phyloP scores from a whole-genome alignment of 495 filamentous ascomycete genomes.

The Niebla homalea region DNA sequence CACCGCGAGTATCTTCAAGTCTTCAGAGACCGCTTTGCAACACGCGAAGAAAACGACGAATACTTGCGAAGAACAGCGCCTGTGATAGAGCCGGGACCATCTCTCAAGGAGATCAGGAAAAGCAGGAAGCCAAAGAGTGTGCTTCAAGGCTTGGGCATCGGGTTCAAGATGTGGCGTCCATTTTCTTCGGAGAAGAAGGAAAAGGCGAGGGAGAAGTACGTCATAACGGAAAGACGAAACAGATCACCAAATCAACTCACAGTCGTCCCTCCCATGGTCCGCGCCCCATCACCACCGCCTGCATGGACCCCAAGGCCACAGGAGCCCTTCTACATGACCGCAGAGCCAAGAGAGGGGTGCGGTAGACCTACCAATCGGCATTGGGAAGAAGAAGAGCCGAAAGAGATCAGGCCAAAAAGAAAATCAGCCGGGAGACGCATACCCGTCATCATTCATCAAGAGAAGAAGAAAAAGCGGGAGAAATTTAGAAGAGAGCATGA shows the following conservation, averaged over 20 bases:
- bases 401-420: neutral
- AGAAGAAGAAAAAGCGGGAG: neutral
- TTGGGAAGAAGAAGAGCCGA: neutral
- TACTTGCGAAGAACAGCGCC: neutral
- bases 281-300: conserved; percentile 9
- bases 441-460: neutral
- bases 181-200: conserved; percentile 6
- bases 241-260: neutral
- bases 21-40: conserved; percentile 1
- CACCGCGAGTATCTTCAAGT: neutral
- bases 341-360: neutral
- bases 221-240: neutral
- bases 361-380: neutral
- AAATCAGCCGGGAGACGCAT: neutral
- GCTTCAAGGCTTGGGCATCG: neutral
- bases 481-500: neutral
- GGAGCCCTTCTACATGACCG: neutral
- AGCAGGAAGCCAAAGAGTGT: neutral
- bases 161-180: conserved; percentile 5
- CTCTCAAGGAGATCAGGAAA: neutral
- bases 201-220: neutral
- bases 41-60: conserved; percentile 1
- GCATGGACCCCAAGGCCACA: neutral
- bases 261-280: neutral
- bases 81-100: neutral